Base-by-base conservation (phyloP, 192 early-diverging fungal genomes). In the Backusella sp. region DNA sequence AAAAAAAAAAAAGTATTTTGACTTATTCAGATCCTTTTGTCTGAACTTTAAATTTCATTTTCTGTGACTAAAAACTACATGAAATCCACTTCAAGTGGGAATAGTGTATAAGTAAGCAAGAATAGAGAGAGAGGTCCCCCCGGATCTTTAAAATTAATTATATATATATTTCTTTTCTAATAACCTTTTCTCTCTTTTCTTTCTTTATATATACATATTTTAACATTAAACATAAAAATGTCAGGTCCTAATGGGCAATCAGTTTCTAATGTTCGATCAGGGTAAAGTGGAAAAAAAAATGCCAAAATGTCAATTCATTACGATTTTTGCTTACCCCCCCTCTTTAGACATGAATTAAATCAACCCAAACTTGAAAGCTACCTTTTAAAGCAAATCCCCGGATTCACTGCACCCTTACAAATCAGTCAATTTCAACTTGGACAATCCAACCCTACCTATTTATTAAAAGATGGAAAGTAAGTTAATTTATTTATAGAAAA, bases 391-490 rank as follows among this genome's bases (percentile, higher is more conserved):
- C 76, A 82, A 44, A 82, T 92, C 36, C 80, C 89, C 44, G 81
- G 79, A 17, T 82, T 95, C 17, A 80, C 72, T 19, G 70, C 78
- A 30, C 96, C 96, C 3, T 78, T 97, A 36, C 72, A 87, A 15
- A 77, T 97, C 49, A 85, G 87, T 69, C 96, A 99, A 86, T 99
- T 99, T 82, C 92, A 91, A 71, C 84, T 94, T 7, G 97, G 97
- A 0, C 96, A 97, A 76, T 94, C 92, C 80, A 99, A 99, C 77
- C 97, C 97, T 8, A 99, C 97, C 7, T 99, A 95, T 73, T 86
- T 96, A 52, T 79, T 99, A 44, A 89, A 84, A 19, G 94, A 94
- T 69, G 83, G 84, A 70, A 90, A 88, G 91, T 91, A 87, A 70
- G 56, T 53, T 62, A 4, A 12, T n/a, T 59, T n/a, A 46, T 5